Base-by-base conservation (phyloP, 1,139 yeast species). In the Pichia inconspicua region DNA sequence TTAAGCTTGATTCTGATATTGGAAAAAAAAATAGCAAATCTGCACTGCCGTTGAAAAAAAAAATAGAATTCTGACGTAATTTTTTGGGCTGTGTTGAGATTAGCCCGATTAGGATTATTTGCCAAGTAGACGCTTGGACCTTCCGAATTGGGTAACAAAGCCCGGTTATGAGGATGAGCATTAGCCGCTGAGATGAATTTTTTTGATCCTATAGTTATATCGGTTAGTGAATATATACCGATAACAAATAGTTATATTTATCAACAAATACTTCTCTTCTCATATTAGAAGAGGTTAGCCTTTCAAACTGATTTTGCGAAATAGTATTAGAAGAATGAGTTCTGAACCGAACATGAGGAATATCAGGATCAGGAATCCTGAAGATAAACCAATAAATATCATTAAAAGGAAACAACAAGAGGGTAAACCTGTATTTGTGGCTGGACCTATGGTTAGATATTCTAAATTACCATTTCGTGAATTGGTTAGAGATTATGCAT, bases 391-490 rank as follows among this genome's bases (percentile, higher is more conserved):
- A 8, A 61, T 80, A 15, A 63, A 67, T 38, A 77, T 83, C 32
- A 69, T 83, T 27, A 67, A 71, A 41, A 66, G 69, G 53, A 70
- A 77, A 57, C 63, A 66, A 50, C 55, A 52, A 15, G 71, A 73
- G 45, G 74, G 75, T 1, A 68, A 87, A 49, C 87, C 89, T 0
- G 92, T 82, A 0, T 77, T 74, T 51, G 77, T 92, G 15, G 92
- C 95, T 0, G 98, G 97, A 0, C 98, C 98, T 7, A 92, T 92
- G 98, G 98, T 92, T 1, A 72, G 98, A 47, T 92, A 92, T 69
- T 88, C 96, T 1, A 92, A 92, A 65, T 75, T 94, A 40, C 96
- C 98, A 4, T 92, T 92, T 61, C 74, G 98, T 44, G 86, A 86
- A 52, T 68, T 87, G 6, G 78, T 90, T 14, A 74, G 96, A 40